Base-by-base conservation (phyloP, 2,329 filamentous ascomycete genomes). In the Colletotrichum acutatum region DNA sequence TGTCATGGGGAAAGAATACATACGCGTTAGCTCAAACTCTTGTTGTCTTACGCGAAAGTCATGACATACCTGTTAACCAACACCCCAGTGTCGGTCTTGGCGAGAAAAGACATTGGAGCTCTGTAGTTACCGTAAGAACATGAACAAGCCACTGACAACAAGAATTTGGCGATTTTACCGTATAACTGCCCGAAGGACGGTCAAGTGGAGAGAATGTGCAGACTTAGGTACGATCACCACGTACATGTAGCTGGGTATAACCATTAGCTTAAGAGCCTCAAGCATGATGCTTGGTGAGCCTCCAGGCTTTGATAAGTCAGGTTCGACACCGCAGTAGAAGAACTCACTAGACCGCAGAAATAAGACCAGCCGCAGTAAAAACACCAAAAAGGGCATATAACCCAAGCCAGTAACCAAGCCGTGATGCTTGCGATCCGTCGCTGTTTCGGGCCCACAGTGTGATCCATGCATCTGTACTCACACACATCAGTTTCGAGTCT, bases 1-100 rank as follows among this genome's bases (percentile, higher is more conserved):
- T 32, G 76, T 71, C 61, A 74, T 73, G 53, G 68, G 62, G 28
- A 76, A 46, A 32, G 19, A 60, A 60, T 60, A 59, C 9, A 22
- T 8, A 60, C 42, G 32, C 22, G 32, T 65, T 30, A 57, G 32
- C 30, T 46, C 32, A 65, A 57, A 65, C 49, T 64, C 46, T 64
- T 37, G 28, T 64, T 34, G 46, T 64, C 28, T 64, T 54, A 54
- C 28, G 61, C 61, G 53, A 66, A 46, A 59, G 53, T 66, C 26
- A 52, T 60, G 37, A 59, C 26, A 67, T 67, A 67, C 75, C 75
- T 77, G 60, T 84, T 84, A n/a, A 79, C 78, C 2, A 81, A 78
- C 3, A 80, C 75, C 16, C 82, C 82, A 9, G 77, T 79, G 67
- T 83, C 79, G 0, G 82, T 83, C 8, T 75, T 78, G 0, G 80